Evolutionary conservation across 352 stramenopile species (phyloP).

Genomic region (Globisporangium perplexum): DNA sequence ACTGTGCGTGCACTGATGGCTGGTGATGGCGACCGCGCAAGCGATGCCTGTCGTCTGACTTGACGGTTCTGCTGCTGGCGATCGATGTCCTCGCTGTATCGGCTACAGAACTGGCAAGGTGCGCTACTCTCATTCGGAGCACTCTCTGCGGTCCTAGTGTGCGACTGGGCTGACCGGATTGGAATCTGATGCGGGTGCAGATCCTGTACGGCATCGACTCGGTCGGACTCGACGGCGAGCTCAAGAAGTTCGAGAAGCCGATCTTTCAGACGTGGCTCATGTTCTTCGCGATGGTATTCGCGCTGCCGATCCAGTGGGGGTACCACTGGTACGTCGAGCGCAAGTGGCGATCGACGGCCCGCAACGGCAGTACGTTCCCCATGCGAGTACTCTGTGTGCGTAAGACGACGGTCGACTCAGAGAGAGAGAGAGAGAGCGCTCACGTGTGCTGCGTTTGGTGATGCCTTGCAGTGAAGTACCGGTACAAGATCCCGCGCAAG

Average conservation of each 20-base stretch:
- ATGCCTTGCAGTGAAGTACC: conserved; percentile 51
- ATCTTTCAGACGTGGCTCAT: conserved; percentile 96
- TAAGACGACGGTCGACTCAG: too few relatives aligned
- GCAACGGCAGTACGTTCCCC: conserved; percentile 51
- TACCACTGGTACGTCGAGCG: conserved; percentile 79
- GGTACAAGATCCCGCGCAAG: conserved; percentile 73
- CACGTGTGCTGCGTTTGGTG: not conserved
- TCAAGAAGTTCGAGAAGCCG: conserved; percentile 93
- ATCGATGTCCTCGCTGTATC: not conserved
- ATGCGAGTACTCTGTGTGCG: too few relatives aligned
- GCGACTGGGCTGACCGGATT: not conserved
- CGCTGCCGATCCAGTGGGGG: conserved; percentile 88
- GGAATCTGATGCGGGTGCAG: conserved; percentile 38
- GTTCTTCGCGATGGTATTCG: conserved; percentile 95
- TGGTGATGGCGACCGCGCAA: not conserved
- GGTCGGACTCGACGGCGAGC: conserved; percentile 78
- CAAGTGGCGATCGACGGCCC: conserved; percentile 49
- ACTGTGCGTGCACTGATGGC: conserved; percentile 31
- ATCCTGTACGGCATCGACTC: conserved; percentile 92
- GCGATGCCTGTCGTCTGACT: too few relatives aligned
- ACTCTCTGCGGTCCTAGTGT: not conserved
- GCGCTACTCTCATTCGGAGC: not conserved
- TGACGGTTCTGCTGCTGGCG: not conserved
- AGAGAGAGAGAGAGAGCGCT: too few relatives aligned
- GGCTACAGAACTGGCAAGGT: conserved; percentile 62